Evolutionary conservation across 352 stramenopile species (phyloP), one percentile per base, ranked within the genome.

Genomic region (Globisporangium uncinulatum): DNA sequence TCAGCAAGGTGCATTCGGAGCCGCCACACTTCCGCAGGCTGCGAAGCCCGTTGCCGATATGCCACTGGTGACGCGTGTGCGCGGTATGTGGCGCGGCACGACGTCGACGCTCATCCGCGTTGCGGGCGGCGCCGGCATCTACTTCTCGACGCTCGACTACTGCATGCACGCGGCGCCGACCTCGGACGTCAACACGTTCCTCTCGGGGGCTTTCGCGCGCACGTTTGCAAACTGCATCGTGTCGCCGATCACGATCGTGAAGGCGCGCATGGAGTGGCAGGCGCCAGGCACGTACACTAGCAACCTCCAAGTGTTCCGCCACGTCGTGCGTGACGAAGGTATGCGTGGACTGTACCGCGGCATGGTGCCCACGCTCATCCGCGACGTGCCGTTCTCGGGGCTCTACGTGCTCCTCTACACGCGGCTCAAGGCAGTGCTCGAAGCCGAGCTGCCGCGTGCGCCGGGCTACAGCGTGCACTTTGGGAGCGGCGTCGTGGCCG

Each of bases 321-420:
- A 84, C 44, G 80, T 94, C 14, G 62, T 90, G 19, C 66, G 67
- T 24, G 64, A 85, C 20, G 83, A 94, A 66, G 84, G 85, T 14
- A 63, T 88, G 21, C 68, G 74, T 10, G 86, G 87, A 21, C 66
- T 96, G 17, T 96, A 96, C 61, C 82, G 86, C 32, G 87, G 87
- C 51, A 92, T 94, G 66, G 63, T 91, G 31, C 84, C 87, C 0
- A 94, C 84, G 20, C 69, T 96, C 17, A 76, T 92, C n/a, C 72
- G 87, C 43, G 87, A 95, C 61, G 86, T 95, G 37, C 87, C 87
- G 7, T 95, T 94, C 71, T 95, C 86, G 7, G 86, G 86, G 29
- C 70, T 94, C 9, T 95, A 95, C 62, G 84, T 95, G 55, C 73
- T 92, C 34, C 69, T 94, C 45, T 95, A 95, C 67, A 91, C 82